Conservation (phyloP, 148 eudicot species). For the Vaccinium myrtillus region DNA sequence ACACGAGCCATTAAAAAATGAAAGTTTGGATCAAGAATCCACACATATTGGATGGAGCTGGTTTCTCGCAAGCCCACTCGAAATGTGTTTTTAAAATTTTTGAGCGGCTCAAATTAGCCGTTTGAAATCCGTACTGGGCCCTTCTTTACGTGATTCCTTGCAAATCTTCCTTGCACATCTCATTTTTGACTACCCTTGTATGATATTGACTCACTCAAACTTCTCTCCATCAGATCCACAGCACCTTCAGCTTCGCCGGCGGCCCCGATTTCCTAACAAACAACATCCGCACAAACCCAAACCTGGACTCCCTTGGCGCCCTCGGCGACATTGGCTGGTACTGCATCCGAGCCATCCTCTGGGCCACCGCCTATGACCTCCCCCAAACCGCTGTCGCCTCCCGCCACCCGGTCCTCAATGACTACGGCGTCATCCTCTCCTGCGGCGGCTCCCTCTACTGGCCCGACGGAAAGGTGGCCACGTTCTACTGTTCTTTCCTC, state of each 20-base stretch:
- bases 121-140: too few species aligned
- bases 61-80: too few species aligned
- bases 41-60: too few species aligned
- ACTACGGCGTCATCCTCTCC: constrained; percentile 44
- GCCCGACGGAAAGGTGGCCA: constrained; percentile 46
- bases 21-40: too few species aligned
- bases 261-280: constrained; percentile 42
- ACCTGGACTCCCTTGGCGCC: constrained; percentile 57
- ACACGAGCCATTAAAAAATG: too few species aligned
- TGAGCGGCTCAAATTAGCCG: too few species aligned
- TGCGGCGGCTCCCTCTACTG: constrained; percentile 51
- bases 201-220: background rate
- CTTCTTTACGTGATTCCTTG: too few species aligned
- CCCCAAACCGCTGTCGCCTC: constrained; percentile 45
- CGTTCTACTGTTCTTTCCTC: constrained; percentile 54
- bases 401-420: constrained; percentile 30
- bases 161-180: too few species aligned
- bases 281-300: constrained; percentile 60
- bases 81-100: too few species aligned
- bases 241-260: constrained; percentile 39
- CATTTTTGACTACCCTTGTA: too few species aligned
- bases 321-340: constrained; percentile 64
- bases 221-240: constrained; percentile 35
- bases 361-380: constrained; percentile 45
- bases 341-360: constrained; percentile 49